These are phyloP conservation scores for Tetradesmus obliquus DNA, from an alignment of 139 green algal species.

Conservation along the genomic window DNA sequence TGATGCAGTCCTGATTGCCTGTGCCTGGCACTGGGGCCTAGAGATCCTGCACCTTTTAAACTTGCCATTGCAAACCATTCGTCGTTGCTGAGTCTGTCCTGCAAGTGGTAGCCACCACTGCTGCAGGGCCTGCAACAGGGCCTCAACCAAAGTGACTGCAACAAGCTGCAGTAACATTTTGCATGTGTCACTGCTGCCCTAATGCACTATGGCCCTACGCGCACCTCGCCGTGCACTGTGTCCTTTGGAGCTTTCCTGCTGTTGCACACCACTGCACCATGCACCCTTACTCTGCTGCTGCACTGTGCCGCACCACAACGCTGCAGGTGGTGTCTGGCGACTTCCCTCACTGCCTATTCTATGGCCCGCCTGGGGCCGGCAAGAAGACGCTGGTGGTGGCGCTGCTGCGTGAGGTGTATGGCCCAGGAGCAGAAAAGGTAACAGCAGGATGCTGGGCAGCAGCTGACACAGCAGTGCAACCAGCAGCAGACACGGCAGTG, in stretches of 20 bases:
- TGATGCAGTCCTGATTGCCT: not conserved
- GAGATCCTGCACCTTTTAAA: not conserved
- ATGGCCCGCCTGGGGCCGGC: conserved; percentile 93
- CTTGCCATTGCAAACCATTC: not conserved
- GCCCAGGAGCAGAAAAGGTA: conserved; percentile 92
- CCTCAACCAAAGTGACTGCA: no score
- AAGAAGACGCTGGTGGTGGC: conserved; percentile 97
- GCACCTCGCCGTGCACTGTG: no score
- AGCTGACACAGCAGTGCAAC: not conserved
- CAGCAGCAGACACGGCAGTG: not conserved
- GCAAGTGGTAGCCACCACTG: not conserved
- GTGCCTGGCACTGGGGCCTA: not conserved
- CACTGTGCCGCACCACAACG: not conserved
- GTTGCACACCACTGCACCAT: no score
- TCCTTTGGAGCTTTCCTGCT: no score
- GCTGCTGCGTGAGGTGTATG: conserved; percentile 94
- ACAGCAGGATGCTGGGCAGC: not conserved
- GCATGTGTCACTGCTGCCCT: no score
- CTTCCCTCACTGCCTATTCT: conserved; percentile 97
- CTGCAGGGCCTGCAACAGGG: not conserved
- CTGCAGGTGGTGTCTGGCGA: conserved; percentile 86
- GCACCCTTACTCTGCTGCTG: not conserved
- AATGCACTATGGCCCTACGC: no score
- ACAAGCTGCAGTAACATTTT: no score
- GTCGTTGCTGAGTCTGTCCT: not conserved